Evolutionary conservation across 805 yeast genomes (phyloP), one percentile per base, ranked within the genome.

Genomic region (Saccharomycopsis selenospora): DNA sequence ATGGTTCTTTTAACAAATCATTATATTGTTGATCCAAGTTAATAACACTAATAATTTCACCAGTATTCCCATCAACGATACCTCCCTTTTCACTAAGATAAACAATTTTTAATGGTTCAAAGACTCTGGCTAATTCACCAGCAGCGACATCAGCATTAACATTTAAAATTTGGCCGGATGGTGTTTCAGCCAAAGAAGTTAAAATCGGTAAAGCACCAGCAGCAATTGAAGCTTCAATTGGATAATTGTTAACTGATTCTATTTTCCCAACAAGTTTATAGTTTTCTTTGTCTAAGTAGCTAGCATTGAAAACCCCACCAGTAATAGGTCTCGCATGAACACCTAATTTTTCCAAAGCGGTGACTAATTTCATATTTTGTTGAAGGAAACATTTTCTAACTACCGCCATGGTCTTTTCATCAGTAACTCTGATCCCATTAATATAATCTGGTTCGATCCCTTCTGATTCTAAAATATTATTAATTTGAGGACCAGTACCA

Each of bases 71-170:
- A 62, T 93, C 87, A 60, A 87, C 79, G 55, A 93, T 84, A 54
- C 99, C 99, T 59, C 99, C 99, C 69, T 93, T 93, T 67, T 93
- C 99, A 67, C 89, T 90, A 66, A 93, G 72, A 65, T 91, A 93
- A 40, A 93, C 99, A 55, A 93, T 91, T 69, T 93, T 93, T 61
- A 93, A 78, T 5, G 99, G 99, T 69, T 93, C 96, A 59, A 93
- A 86, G 46, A 87, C 96, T 62, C 97, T 78, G 22, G 99, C 97
- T 56, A 93, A 75, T 68, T 93, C 98, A 59, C 97, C 95, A 42
- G 99, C 99, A 40, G 98, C 99, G 46, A 93, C 96, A 63, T 93
- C 99, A 5, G 99, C 99, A 63, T 93, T 93, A 52, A 93, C 98
- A 60, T 93, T 93, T 64, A 93, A 75, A 65, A 93, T 85, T 71